These are phyloP conservation scores for Talaromyces liani DNA, from an alignment of 495 filamentous ascomycete genomes.

Conservation along the genomic window DNA sequence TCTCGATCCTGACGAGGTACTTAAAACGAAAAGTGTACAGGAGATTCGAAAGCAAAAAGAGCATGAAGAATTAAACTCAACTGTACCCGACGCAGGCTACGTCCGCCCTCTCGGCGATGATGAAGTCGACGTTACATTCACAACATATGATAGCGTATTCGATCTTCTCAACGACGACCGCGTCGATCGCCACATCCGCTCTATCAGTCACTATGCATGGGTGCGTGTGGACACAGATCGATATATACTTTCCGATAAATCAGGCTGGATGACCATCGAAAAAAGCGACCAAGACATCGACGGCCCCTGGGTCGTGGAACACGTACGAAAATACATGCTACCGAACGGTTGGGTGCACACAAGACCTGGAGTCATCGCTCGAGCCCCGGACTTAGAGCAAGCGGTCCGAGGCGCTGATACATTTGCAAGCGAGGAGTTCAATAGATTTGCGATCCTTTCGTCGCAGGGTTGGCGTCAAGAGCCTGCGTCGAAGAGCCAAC, in stretches of 20 bases:
- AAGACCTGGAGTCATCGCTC: constrained; percentile 57
- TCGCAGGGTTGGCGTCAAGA: constrained; percentile 57
- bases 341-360: constrained; percentile 46
- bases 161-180: constrained; percentile 81
- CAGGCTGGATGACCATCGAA: constrained; percentile 55
- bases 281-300: constrained; percentile 17
- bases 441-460: constrained; percentile 47
- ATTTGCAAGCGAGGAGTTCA: constrained; percentile 59
- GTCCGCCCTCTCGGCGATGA: constrained; percentile 8
- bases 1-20: constrained; percentile 74
- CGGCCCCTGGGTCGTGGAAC: constrained; percentile 19
- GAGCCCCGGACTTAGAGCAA: constrained; percentile 50
- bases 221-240: constrained; percentile 58
- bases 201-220: constrained; percentile 69
- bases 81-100: not conserved
- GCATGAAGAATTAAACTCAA: constrained; percentile 29
- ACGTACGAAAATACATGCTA: constrained; percentile 17
- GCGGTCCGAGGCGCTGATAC: constrained; percentile 80
- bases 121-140: constrained; percentile 49
- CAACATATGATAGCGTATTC: constrained; percentile 80
- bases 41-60: constrained; percentile 49
- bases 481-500: constrained; percentile 60
- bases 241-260: constrained; percentile 53
- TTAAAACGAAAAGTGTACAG: constrained; percentile 52
- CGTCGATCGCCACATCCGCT: constrained; percentile 68